phyloP scores from a whole-genome alignment of 768 basidiomycete genomes.

The Podaxis pistillaris region DNA sequence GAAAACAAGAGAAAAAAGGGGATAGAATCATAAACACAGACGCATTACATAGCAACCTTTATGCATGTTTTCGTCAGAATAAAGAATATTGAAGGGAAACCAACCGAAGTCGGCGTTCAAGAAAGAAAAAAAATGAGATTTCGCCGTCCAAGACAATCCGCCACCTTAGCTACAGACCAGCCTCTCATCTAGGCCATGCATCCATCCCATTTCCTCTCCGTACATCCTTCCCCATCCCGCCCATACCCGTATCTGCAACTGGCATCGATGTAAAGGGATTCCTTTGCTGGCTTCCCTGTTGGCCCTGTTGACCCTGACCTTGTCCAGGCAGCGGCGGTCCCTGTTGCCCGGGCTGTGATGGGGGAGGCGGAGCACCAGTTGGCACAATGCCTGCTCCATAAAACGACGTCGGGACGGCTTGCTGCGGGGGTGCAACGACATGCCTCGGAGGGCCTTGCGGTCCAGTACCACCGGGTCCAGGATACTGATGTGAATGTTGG shows the following conservation, averaged over 20 bases:
- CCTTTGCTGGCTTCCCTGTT: slow-evolving; percentile 28
- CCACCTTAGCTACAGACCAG: not conserved
- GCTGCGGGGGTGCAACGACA: slow-evolving; percentile 40
- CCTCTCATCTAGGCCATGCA: slow-evolving; percentile 66
- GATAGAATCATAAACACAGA: not conserved
- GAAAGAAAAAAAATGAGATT: slow-evolving; percentile 4
- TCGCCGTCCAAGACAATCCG: not conserved
- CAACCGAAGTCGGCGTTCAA: slow-evolving; percentile 8
- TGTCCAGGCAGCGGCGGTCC: not conserved
- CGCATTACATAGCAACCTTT: slow-evolving; percentile 10
- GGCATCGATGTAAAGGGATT: slow-evolving; percentile 33
- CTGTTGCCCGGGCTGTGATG: slow-evolving; percentile 17
- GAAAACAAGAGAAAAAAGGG: slow-evolving; percentile 14
- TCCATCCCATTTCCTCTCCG: slow-evolving; percentile 68
- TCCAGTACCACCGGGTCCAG: slow-evolving; percentile 25
- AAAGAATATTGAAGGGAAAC: slow-evolving; percentile 10
- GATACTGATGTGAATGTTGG: slow-evolving; percentile 40
- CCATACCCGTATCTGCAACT: slow-evolving; percentile 22
- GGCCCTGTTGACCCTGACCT: slow-evolving; percentile 4
- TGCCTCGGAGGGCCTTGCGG: slow-evolving; percentile 39
- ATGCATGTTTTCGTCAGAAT: slow-evolving; percentile 2
- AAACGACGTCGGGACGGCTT: slow-evolving; percentile 61
- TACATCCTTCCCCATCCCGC: slow-evolving; percentile 54
- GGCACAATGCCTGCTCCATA: slow-evolving; percentile 64
- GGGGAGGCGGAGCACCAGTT: slow-evolving; percentile 36